Percentiles rank a stretch among this genome's conserved stretches.
phyloP scores from a whole-genome alignment of 768 basidiomycete genomes.

The Lactarius akahatsu region DNA sequence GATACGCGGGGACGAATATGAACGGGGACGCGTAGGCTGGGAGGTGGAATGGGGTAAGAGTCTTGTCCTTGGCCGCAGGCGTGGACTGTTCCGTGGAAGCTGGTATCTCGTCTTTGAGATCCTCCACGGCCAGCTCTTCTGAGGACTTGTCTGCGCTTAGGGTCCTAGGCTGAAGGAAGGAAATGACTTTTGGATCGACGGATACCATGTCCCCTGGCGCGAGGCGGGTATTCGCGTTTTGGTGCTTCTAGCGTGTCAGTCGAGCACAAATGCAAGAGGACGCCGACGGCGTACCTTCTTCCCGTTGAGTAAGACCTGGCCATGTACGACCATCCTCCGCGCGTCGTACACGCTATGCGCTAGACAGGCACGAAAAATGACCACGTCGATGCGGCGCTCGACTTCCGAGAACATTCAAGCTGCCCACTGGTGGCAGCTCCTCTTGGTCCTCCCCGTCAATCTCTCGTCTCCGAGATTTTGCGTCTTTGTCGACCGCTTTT shows the following conservation, averaged over 20 bases:
- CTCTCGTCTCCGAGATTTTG: constrained; percentile 45
- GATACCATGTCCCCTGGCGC: constrained; percentile 95
- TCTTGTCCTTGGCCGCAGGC: constrained; percentile 10
- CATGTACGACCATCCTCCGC: constrained; percentile 79
- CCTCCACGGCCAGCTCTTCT: constrained; percentile 26
- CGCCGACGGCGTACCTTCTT: constrained; percentile 58
- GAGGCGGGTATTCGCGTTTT: constrained; percentile 80
- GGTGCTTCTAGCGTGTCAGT: constrained; percentile 51
- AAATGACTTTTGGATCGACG: constrained; percentile 77
- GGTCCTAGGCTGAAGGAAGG: constrained; percentile 55
- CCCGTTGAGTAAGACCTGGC: constrained; percentile 86
- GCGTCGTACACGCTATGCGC: constrained; percentile 90
- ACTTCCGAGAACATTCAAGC: constrained; percentile 94
- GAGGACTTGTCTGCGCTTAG: constrained; percentile 29
- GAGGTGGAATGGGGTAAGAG: constrained; percentile 74
- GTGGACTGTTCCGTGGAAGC: constrained; percentile 13
- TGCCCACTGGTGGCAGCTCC: constrained; percentile 85
- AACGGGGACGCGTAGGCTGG: constrained; percentile 87
- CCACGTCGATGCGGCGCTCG: constrained; percentile 91
- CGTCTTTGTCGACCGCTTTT: constrained; percentile 45
- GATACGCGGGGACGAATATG: constrained; percentile 91
- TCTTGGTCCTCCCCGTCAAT: constrained; percentile 44
- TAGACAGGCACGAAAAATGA: constrained; percentile 88
- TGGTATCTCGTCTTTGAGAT: constrained; percentile 30
- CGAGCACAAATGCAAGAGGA: neutral